Base-by-base conservation (phyloP, 441 rosid species). In the Daphne laureola region DNA sequence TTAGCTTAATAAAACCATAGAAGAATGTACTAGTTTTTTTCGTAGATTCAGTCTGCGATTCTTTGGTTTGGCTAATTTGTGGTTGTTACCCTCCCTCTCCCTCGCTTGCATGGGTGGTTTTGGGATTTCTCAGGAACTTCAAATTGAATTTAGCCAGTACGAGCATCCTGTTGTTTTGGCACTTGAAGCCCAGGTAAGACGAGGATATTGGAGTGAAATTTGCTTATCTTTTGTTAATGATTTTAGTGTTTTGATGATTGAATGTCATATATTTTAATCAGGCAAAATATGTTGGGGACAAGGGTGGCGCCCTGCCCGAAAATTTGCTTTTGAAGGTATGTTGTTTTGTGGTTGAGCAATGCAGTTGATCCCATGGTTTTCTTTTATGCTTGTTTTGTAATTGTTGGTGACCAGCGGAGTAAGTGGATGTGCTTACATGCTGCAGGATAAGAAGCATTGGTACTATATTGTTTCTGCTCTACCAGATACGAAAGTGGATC, bases 261-360 rank as follows among this genome's bases (percentile, higher is more conserved):
- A 35, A 15, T 50, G 9, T 62, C 14, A 38, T 12, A 63, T 12
- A 63, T 63, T 36, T 43, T 12, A 50, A 36, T 44, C 69, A 91
- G 96, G 98, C 75, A 25, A 79, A 82, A 64, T 72, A 81, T 72
- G 86, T 88, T 36, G 91, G 90, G 57, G 65, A 78, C 65, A 73
- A 51, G 23, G 85, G 77, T 26, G 85, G 89, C 5, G 81, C 77
- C 16, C 73, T 88, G 17, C 75, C 90, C 65, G 86, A 86, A 67
- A 91, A 86, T 67, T 72, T 91, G 52, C 81, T 92, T 76, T 77
- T 92, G 67, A 88, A 88, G 87, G 98, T 91, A 73, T 58, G 46
- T 31, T 8, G 14, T 17, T 13, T 18, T 17, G 27, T n/a, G 36
- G 23, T 47, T 2, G 9, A 31, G 38, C 38, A 31, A 5, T 9